Percentiles rank a stretch among this genome's conserved stretches.
These are phyloP conservation scores for Epichloe brachyelytri DNA, from an alignment of 2,329 filamentous ascomycete species.

Conservation along the genomic window DNA sequence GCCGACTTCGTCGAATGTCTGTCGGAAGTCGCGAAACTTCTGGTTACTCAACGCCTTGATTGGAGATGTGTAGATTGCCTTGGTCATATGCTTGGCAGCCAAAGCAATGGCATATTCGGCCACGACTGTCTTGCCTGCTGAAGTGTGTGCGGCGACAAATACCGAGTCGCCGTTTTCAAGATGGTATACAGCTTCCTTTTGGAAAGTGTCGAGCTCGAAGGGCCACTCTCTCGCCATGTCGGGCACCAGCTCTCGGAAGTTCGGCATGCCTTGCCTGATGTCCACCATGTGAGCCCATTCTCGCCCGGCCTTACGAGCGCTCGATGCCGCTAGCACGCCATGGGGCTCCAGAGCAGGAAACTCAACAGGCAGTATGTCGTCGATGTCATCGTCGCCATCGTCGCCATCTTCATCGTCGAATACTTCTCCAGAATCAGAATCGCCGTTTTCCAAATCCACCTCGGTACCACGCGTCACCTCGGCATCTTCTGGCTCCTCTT, in stretches of 20 bases:
- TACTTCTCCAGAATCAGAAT: conserved; percentile 14
- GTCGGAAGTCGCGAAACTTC: conserved; percentile 91
- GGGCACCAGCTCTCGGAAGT: conserved; percentile 84
- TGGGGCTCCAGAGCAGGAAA: conserved; percentile 85
- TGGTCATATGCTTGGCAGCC: conserved; percentile 97
- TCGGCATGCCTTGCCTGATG: conserved; percentile 82
- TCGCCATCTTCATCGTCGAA: conserved; percentile 33
- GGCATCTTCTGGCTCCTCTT: conserved; percentile 34
- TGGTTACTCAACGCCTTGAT: conserved; percentile 98
- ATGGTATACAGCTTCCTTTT: conserved; percentile 97
- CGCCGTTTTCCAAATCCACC: conserved; percentile 12
- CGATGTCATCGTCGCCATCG: conserved; percentile 57
- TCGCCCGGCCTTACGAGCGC: conserved; percentile 59
- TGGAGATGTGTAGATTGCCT: conserved; percentile 96
- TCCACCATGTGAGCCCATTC: conserved; percentile 99
- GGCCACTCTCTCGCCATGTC: conserved; percentile 96
- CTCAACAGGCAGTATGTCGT: conserved; percentile 78
- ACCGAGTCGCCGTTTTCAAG: conserved; percentile 93
- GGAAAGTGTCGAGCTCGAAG: conserved; percentile 94
- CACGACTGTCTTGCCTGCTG: conserved; percentile 94
- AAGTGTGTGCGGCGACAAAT: conserved; percentile 95
- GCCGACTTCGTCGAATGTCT: conserved; percentile 86
- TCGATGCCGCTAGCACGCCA: conserved; percentile 58
- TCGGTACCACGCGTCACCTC: conserved; percentile 15
- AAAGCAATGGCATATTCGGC: conserved; percentile 96